Conservation (phyloP, 805 yeast genomes). For the Candida pseudofarinosa region DNA sequence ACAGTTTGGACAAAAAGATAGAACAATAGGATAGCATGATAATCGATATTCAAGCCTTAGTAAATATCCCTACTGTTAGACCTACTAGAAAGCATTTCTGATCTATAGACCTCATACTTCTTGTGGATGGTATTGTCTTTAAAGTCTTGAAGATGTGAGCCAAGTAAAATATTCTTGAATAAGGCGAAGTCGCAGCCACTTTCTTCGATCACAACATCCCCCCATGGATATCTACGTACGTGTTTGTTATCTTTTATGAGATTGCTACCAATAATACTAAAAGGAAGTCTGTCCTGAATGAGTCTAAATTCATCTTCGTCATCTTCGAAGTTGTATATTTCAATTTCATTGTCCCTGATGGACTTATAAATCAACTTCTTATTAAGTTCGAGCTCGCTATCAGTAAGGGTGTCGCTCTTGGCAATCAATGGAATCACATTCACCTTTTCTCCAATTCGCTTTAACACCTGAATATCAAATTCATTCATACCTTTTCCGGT, state of each 20-base stretch:
- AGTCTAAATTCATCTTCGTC: slow-evolving; percentile 12
- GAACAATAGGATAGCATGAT: no score
- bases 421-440: slow-evolving; percentile 80
- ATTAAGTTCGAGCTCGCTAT: slow-evolving; percentile 49
- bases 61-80: neutral
- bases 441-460: slow-evolving; percentile 63
- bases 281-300: slow-evolving; percentile 17
- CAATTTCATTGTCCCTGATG: slow-evolving; percentile 52
- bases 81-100: slow-evolving; percentile 8
- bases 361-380: slow-evolving; percentile 50
- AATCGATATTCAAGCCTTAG: no score
- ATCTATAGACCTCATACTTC: slow-evolving; percentile 18
- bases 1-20: no score
- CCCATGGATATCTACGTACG: slow-evolving; percentile 15
- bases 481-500: slow-evolving; percentile 59
- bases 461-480: slow-evolving; percentile 71
- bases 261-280: slow-evolving; percentile 13
- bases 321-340: slow-evolving; percentile 22
- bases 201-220: slow-evolving; percentile 15
- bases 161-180: slow-evolving; percentile 17
- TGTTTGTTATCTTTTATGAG: slow-evolving; percentile 5
- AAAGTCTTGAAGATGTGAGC: slow-evolving; percentile 24
- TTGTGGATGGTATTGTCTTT: slow-evolving; percentile 17
- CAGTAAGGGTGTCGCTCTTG: slow-evolving; percentile 72
- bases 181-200: slow-evolving; percentile 16